Conservation (phyloP, 352 stramenopile species). For the Phytophthora brassicae region DNA sequence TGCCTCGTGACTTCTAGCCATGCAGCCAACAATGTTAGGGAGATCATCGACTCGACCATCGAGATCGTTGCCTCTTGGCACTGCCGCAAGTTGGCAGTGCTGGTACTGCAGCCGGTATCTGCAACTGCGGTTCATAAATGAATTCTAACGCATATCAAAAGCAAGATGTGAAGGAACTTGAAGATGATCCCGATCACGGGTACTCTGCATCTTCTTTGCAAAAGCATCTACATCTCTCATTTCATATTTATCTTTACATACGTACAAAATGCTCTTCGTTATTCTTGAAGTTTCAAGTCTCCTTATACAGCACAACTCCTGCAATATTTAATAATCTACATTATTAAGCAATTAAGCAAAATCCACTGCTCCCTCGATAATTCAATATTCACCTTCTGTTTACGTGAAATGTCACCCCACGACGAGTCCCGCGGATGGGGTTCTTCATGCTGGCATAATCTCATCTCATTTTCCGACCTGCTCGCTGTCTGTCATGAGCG, state of each 20-base stretch:
- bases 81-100: too few species aligned
- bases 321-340: neutral
- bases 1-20: too few species aligned
- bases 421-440: slow-evolving; percentile 13
- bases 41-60: too few species aligned
- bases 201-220: slow-evolving; percentile 1
- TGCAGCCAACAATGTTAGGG: too few species aligned
- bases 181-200: slow-evolving; percentile 9
- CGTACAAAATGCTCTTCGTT: too few species aligned
- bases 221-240: slow-evolving; percentile 3
- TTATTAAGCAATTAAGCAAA: neutral
- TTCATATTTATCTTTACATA: neutral
- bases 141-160: neutral
- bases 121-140: too few species aligned
- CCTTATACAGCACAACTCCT: slow-evolving; percentile 2
- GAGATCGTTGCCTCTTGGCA: too few species aligned
- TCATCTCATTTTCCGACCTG: slow-evolving; percentile 23
- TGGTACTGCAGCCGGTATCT: too few species aligned
- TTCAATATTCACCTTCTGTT: slow-evolving; percentile 17
- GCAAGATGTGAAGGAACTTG: neutral
- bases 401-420: slow-evolving; percentile 10
- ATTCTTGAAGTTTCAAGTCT: neutral
- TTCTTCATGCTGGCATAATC: slow-evolving; percentile 15
- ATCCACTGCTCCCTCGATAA: slow-evolving; percentile 15
- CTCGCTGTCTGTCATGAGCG: slow-evolving; percentile 15